Percentiles rank a stretch among this genome's conserved stretches.
Evolutionary conservation across 495 filamentous ascomycete species (phyloP).

Genomic region (Xeromyces bisporus): DNA sequence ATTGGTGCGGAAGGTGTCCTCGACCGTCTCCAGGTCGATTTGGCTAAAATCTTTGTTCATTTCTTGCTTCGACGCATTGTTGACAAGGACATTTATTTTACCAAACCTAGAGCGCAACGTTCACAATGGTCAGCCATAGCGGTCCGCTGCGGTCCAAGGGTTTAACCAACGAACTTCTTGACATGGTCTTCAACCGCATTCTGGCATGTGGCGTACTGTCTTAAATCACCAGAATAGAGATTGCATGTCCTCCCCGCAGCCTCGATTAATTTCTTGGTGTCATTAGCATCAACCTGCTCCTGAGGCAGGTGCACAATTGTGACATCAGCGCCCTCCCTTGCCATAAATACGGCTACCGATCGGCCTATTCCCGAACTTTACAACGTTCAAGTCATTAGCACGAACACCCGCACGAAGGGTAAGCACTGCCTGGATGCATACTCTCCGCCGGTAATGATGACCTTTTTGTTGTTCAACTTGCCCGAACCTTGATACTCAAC

Average conservation of each 20-base stretch:
- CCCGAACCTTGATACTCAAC: slow-evolving; percentile 28
- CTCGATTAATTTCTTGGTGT: slow-evolving; percentile 37
- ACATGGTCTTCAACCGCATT: slow-evolving; percentile 35
- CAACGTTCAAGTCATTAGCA: too few species aligned
- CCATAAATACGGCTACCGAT: slow-evolving; percentile 37
- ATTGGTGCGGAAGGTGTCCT: slow-evolving; percentile 39
- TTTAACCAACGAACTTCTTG: slow-evolving; percentile 12
- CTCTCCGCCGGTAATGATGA: slow-evolving; percentile 41
- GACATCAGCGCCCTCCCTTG: slow-evolving; percentile 37
- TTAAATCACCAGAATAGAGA: slow-evolving; percentile 32
- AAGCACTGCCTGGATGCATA: slow-evolving; percentile 8
- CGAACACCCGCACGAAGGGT: too few species aligned
- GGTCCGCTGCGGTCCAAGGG: background rate
- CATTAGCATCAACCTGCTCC: slow-evolving; percentile 35
- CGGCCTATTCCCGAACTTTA: slow-evolving; percentile 36
- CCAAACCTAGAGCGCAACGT: slow-evolving; percentile 16
- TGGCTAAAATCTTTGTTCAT: slow-evolving; percentile 34
- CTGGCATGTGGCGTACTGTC: slow-evolving; percentile 26
- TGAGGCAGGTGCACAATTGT: slow-evolving; percentile 38
- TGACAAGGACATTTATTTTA: slow-evolving; percentile 38
- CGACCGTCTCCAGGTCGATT: slow-evolving; percentile 34
- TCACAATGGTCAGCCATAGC: background rate
- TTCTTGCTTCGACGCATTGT: slow-evolving; percentile 43
- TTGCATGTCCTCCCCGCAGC: slow-evolving; percentile 26
- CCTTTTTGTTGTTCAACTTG: slow-evolving; percentile 34